phyloP scores from a whole-genome alignment of 2,329 filamentous ascomycete species.

The Colletotrichum cereale region DNA sequence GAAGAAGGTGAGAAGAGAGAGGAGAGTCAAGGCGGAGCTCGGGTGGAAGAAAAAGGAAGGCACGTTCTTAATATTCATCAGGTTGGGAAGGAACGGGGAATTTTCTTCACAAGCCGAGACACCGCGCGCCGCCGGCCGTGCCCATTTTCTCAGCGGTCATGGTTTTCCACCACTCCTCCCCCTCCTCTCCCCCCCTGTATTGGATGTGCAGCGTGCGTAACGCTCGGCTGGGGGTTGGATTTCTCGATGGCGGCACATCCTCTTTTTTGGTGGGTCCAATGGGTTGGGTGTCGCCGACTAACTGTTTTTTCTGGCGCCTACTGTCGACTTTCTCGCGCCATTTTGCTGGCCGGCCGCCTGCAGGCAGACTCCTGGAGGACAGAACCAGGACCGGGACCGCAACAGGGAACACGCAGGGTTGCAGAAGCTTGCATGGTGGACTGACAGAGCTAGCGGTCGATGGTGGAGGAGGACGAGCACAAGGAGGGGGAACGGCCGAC shows the following conservation, averaged over 20 bases:
- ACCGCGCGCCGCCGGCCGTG: slow-evolving; percentile 21
- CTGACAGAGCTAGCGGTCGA: slow-evolving; percentile 5
- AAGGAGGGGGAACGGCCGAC: slow-evolving; percentile 2
- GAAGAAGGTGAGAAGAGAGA: neutral
- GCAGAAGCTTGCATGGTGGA: slow-evolving; percentile 23
- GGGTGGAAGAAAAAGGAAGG: neutral
- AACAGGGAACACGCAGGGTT: slow-evolving; percentile 13
- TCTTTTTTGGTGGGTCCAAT: slow-evolving; percentile 1
- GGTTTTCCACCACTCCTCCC: neutral
- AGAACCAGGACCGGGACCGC: neutral
- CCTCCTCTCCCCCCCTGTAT: neutral
- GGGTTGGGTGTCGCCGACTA: slow-evolving; percentile 29
- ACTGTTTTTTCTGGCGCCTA: neutral
- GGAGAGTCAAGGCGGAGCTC: neutral
- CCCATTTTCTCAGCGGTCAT: neutral
- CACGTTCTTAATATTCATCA: slow-evolving; percentile 30
- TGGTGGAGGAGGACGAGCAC: neutral
- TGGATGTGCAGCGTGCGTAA: neutral
- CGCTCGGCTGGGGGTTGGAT: slow-evolving; percentile 24
- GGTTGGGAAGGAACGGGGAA: slow-evolving; percentile 10
- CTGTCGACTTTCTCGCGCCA: neutral
- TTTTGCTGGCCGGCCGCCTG: neutral
- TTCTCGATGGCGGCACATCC: neutral
- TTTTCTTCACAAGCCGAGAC: slow-evolving; percentile 37
- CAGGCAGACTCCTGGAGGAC: neutral